Base-by-base conservation (phyloP, 2,329 filamentous ascomycete species). In the Fusarium buharicum region DNA sequence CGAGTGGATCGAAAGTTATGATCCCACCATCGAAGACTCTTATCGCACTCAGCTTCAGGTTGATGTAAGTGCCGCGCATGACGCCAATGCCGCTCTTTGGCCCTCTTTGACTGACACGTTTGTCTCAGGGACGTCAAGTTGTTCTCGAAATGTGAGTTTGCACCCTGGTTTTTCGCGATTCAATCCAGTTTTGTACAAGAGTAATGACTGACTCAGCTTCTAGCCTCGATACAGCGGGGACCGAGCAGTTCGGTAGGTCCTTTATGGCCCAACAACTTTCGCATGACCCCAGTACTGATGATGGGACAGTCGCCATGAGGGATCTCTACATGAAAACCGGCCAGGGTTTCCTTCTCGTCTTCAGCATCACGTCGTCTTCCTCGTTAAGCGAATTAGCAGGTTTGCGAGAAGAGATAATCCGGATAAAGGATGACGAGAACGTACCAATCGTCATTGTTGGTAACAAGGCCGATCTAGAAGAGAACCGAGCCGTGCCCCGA, bases 241-340 rank as follows among this genome's bases (percentile, higher is more conserved):
- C 92, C 65, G 92, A 96, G 75, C 92, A 96, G 75, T 96, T 96
- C 78, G 94, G 91, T 94, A 83, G 78, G 89, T 68, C 48, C 52
- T 69, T 49, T 45, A 52, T 53, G 37, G 56, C 56, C 62, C 62
- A 62, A 43, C 54, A 65, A 37, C 50, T 41, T 27, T 53, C 55
- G 30, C 28, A 28, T 31, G 46, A 54, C 55, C 45, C 48, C 55
- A 41, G 39, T 59, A 66, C 68, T 73, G 60, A 71, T 58, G 47
- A 58, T 60, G 48, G 40, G 40, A 36, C 60, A 86, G 82, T 86
- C 68, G 84, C 84, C 53, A 87, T 87, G 84, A 85, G 91, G 73
- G 91, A 95, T 74, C 82, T 94, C 40, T 95, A 96, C 80, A 96
- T 97, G 91, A 95, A 95, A 74, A 91, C 92, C 34, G 92, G 92